A percentile compares a stretch with the other conserved stretches of the same genome.
These are phyloP conservation scores for Pouteria campechiana DNA, from an alignment of 179 eudicot species.

Conservation along the genomic window DNA sequence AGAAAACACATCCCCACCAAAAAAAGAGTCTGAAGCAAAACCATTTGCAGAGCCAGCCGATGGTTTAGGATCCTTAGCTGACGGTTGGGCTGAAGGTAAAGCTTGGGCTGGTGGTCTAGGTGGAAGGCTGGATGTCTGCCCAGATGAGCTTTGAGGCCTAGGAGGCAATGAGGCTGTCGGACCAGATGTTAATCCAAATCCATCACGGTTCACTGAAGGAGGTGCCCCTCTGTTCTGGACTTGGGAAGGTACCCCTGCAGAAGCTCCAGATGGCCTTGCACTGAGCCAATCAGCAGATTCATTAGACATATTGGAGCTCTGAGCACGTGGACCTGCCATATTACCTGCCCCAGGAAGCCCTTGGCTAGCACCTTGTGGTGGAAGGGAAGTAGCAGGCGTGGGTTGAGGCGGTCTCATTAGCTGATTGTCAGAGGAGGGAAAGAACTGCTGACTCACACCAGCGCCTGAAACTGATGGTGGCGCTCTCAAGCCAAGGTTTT, in stretches of 20 bases:
- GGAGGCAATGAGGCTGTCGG: conserved; percentile 14
- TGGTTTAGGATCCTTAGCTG: conserved; percentile 32
- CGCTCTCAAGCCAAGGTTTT: conserved; percentile 36
- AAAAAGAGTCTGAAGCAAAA: conserved; percentile 36
- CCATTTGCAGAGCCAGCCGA: conserved; percentile 42
- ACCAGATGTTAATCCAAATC: conserved; percentile 6
- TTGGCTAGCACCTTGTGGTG: conserved; percentile 36
- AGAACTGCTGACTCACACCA: conserved; percentile 45
- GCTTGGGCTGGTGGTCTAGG: conserved; percentile 22
- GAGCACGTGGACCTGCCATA: conserved; percentile 14
- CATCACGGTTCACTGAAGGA: conserved; percentile 21
- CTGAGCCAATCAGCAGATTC: conserved; percentile 42
- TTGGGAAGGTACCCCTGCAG: conserved; percentile 35
- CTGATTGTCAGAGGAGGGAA: conserved; percentile 41
- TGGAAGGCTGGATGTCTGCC: conserved; percentile 17
- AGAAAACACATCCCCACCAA: conserved; percentile 59
- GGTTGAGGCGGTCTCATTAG: conserved; percentile 47
- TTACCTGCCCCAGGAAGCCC: conserved; percentile 34
- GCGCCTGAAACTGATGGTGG: conserved; percentile 29
- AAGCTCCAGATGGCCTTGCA: conserved; percentile 38
- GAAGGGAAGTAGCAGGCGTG: conserved; percentile 26
- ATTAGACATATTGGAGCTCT: conserved; percentile 33
- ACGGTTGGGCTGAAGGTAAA: conserved; percentile 26
- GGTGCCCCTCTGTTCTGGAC: conserved; percentile 22
- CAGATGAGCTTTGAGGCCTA: conserved; percentile 10